A percentile compares a stretch with the other conserved stretches of the same genome.
phyloP scores from a whole-genome alignment of 2,329 filamentous ascomycete species.

The Blastomyces gilchristii region DNA sequence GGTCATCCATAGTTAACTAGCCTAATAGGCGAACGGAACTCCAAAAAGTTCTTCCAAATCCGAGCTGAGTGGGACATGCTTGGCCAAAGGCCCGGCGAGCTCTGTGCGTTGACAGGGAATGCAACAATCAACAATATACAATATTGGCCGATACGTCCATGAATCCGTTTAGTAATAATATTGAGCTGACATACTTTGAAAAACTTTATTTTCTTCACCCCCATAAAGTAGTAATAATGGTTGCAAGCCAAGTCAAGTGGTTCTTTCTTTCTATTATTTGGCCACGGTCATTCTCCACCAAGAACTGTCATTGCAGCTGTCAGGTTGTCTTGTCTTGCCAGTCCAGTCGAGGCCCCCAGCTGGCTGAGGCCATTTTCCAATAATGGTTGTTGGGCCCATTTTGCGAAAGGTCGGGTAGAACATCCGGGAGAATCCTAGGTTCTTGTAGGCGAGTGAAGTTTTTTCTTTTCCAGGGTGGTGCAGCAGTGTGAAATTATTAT shows the following conservation, averaged over 20 bases:
- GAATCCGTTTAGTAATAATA: background rate
- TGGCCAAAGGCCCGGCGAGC: background rate
- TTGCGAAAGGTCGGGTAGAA: background rate
- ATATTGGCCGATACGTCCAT: background rate
- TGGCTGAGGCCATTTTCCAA: background rate
- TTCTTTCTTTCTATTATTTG: background rate
- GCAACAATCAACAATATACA: background rate
- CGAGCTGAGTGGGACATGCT: background rate
- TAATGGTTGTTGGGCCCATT: background rate
- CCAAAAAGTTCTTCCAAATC: background rate
- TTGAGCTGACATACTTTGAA: background rate
- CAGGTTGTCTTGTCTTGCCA: background rate
- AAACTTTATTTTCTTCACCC: background rate
- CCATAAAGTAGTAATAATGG: too few species aligned
- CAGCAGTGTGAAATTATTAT: background rate
- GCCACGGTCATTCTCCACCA: background rate
- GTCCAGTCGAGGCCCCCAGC: background rate
- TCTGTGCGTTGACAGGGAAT: background rate
- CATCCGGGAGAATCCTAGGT: background rate
- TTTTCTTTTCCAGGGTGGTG: background rate
- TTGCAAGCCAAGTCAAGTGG: constrained; percentile 2
- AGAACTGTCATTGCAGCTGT: constrained; percentile 7
- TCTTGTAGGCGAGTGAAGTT: background rate
- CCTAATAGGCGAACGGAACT: background rate
- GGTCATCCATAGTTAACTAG: background rate